Evolutionary conservation across 2,329 filamentous ascomycete genomes (phyloP), one percentile per base, ranked within the genome.

Genomic region (Trichophyton simii): DNA sequence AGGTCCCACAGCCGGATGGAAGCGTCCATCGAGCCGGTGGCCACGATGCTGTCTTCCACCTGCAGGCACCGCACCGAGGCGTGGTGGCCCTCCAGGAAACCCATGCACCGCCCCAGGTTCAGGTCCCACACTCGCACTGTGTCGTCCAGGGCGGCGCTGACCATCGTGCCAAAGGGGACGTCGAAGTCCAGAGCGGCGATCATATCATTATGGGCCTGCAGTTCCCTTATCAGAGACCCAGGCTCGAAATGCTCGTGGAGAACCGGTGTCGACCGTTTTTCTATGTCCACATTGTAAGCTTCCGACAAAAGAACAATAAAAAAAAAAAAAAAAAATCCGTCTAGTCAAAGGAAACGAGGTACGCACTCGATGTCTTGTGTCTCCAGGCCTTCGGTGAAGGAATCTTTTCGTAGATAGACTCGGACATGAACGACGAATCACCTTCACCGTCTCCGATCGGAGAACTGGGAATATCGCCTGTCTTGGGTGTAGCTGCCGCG

Each of bases 91-190:
- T 97, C 94, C 34, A 99, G 80, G 68, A 89, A 79, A 28, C 94
- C 94, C 70, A 96, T 91, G 73, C 92, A 97, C 38, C 91, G 84
- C 42, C 94, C 94, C 2, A 89, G 88, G 70, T 94, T 96, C 66
- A 99, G 79, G 74, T 99, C 94, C 94, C 94, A 99, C 20, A 99
- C 94, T 64, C 89, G 84, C 50, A 99, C 88, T 0, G 90, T 91
- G 72, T 99, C 94, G 72, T 99, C 94, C 69, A 96, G 78, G 8
- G 91, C 89, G 8, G 94, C 87, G 6, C 91, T 92, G 4, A 97
- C 90, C 83, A 97, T 85, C 20, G 90, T 95, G 15, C 94, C 94
- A 73, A 97, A 97, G 0, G 94, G 94, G n/a, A 87, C 88, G 72
- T 99, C 94, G 73, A 99, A 99, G 75, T 97, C 94, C 64, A 99